Percentiles rank a stretch among this genome's conserved stretches.
These are phyloP conservation scores for Metschnikowia borealis DNA, from an alignment of 805 yeast genomes.

Conservation along the genomic window DNA sequence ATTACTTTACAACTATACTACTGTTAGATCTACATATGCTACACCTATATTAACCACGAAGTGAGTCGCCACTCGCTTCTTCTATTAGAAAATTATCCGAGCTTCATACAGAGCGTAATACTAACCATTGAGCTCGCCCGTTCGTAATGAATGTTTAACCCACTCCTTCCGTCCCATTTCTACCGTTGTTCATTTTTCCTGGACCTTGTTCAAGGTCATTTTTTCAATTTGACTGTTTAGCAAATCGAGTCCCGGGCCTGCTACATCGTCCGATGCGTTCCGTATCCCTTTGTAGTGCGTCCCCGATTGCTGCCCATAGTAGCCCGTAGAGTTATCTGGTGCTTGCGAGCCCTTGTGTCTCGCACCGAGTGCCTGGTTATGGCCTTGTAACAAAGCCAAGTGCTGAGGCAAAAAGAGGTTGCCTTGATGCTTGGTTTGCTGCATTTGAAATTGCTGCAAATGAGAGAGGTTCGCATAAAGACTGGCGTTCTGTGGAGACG, in stretches of 20 bases:
- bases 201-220: not conserved
- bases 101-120: constrained; percentile 1
- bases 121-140: constrained; percentile 1
- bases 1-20: not conserved
- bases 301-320: constrained; percentile 9
- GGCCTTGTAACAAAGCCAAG: constrained; percentile 19
- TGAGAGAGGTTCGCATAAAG: constrained; percentile 18
- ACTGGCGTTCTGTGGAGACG: constrained; percentile 13
- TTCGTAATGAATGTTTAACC: not conserved
- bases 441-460: constrained; percentile 20
- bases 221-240: constrained; percentile 3
- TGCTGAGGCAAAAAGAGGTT: constrained; percentile 21
- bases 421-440: constrained; percentile 16
- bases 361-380: constrained; percentile 5
- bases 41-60: not conserved
- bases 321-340: constrained; percentile 2
- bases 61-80: constrained; percentile 4
- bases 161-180: constrained; percentile 3
- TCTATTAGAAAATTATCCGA: constrained; percentile 2
- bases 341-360: constrained; percentile 15
- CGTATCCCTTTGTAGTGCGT: not conserved
- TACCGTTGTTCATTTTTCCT: constrained; percentile 3
- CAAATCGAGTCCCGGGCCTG: not conserved
- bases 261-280: not conserved
- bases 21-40: not conserved